Conservation (phyloP, 306 rosid species). For the Cicer pinnatifidum region DNA sequence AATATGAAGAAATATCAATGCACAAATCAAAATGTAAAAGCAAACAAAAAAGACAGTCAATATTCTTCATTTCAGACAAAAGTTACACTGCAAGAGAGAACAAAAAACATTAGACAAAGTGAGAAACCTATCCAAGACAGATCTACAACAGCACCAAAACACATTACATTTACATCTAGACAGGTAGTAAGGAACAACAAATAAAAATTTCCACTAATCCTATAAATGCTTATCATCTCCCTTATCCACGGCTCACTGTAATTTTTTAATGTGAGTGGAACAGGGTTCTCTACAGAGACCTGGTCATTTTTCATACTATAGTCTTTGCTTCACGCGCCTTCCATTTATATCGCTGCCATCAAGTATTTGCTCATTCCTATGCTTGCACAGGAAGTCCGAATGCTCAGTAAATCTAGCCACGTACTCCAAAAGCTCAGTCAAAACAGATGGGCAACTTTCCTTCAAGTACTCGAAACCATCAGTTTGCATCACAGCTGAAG, state of each 20-base stretch:
- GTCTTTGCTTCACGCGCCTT: slow-evolving; percentile 78
- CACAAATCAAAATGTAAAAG: background rate
- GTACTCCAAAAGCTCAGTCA: slow-evolving; percentile 77
- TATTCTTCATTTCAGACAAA: slow-evolving; percentile 35
- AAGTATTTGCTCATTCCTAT: slow-evolving; percentile 59
- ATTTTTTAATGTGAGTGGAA: slow-evolving; percentile 25
- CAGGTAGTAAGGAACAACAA: slow-evolving; percentile 40
- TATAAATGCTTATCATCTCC: slow-evolving; percentile 44
- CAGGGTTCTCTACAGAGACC: slow-evolving; percentile 34
- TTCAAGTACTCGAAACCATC: slow-evolving; percentile 77
- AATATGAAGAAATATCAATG: background rate
- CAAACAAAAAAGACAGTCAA: background rate
- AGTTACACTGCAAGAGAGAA: background rate
- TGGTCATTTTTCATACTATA: slow-evolving; percentile 49
- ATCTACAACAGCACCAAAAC: slow-evolving; percentile 41
- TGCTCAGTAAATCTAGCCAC: slow-evolving; percentile 76
- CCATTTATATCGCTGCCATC: slow-evolving; percentile 77
- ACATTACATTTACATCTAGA: slow-evolving; percentile 55
- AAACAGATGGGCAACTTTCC: slow-evolving; percentile 81
- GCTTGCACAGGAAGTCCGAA: slow-evolving; percentile 57
- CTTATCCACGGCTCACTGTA: slow-evolving; percentile 43
- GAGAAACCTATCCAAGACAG: slow-evolving; percentile 29
- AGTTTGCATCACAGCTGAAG: slow-evolving; percentile 89
- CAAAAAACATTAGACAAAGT: slow-evolving; percentile 31
- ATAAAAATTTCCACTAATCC: slow-evolving; percentile 46